Evolutionary conservation across 352 stramenopile species (phyloP).

Genomic region (Phytopythium delawarense): DNA sequence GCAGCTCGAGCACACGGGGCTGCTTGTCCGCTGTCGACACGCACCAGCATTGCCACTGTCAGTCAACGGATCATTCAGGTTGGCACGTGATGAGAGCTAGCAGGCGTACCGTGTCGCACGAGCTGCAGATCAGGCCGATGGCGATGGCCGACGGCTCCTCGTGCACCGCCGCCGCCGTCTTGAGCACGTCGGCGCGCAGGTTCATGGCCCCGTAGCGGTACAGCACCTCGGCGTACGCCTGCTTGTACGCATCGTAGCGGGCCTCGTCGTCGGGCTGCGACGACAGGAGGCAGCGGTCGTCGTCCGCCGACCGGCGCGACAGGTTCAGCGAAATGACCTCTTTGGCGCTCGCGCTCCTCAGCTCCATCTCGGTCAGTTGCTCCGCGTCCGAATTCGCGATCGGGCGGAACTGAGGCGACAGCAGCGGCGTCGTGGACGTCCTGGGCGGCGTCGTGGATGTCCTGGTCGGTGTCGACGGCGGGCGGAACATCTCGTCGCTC

Average conservation of each 20-base stretch:
- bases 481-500: constrained; percentile 51
- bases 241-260: constrained; percentile 81
- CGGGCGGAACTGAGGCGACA: constrained; percentile 10
- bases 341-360: constrained; percentile 29
- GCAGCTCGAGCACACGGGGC: constrained; percentile 57
- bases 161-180: constrained; percentile 30
- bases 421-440: constrained; percentile 20
- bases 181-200: constrained; percentile 67
- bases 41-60: not conserved
- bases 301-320: constrained; percentile 28
- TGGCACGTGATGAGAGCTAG: not conserved
- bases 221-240: constrained; percentile 73
- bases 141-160: constrained; percentile 47
- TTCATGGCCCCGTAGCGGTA: constrained; percentile 80
- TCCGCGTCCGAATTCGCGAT: not conserved
- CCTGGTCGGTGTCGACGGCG: constrained; percentile 28
- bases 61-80: not conserved
- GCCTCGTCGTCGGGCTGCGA: constrained; percentile 39
- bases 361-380: not conserved
- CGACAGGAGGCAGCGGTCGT: constrained; percentile 49
- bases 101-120: constrained; percentile 48
- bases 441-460: constrained; percentile 10
- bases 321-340: constrained; percentile 54
- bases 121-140: constrained; percentile 60
- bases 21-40: constrained; percentile 34